phyloP scores from a whole-genome alignment of 2,329 filamentous ascomycete genomes.

The Ophiostoma novo-ulmi region DNA sequence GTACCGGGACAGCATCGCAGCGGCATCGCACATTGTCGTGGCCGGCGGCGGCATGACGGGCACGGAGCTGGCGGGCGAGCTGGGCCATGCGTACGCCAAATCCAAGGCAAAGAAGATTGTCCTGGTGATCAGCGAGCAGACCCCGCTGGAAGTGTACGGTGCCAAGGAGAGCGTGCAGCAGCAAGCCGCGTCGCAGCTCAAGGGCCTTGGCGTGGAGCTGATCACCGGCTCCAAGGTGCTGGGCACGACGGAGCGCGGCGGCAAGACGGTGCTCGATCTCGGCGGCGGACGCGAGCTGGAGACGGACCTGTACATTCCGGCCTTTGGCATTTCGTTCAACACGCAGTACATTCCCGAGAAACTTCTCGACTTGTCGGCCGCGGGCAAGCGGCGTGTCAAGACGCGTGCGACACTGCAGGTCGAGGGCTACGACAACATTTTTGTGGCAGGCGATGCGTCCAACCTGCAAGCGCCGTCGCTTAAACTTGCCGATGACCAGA shows the following conservation, averaged over 20 bases:
- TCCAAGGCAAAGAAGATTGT: neutral
- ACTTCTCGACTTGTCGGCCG: slow-evolving; percentile 30
- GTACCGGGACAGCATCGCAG: slow-evolving; percentile 37
- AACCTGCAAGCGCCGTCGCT: slow-evolving; percentile 30
- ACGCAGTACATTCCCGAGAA: slow-evolving; percentile 31
- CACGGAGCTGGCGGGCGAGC: slow-evolving; percentile 48
- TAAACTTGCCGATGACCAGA: slow-evolving; percentile 29
- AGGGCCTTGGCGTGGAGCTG: neutral
- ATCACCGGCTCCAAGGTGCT: neutral
- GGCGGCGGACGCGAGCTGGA: neutral
- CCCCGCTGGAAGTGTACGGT: neutral
- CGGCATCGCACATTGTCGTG: slow-evolving; percentile 46
- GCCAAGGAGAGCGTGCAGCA: slow-evolving; percentile 3
- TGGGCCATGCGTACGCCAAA: slow-evolving; percentile 44
- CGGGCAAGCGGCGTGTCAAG: slow-evolving; percentile 26
- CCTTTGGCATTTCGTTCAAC: slow-evolving; percentile 44
- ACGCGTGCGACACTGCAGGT: slow-evolving; percentile 30
- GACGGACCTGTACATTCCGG: slow-evolving; percentile 41
- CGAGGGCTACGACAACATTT: slow-evolving; percentile 32
- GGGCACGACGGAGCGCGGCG: neutral
- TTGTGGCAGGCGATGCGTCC: slow-evolving; percentile 32
- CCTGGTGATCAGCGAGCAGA: neutral
- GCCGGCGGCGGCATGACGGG: slow-evolving; percentile 50
- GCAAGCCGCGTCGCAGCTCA: neutral
- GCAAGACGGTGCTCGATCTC: neutral